Evolutionary conservation across 768 basidiomycete species (phyloP), one percentile per base, ranked within the genome.

Genomic region (Trametes punicea): DNA sequence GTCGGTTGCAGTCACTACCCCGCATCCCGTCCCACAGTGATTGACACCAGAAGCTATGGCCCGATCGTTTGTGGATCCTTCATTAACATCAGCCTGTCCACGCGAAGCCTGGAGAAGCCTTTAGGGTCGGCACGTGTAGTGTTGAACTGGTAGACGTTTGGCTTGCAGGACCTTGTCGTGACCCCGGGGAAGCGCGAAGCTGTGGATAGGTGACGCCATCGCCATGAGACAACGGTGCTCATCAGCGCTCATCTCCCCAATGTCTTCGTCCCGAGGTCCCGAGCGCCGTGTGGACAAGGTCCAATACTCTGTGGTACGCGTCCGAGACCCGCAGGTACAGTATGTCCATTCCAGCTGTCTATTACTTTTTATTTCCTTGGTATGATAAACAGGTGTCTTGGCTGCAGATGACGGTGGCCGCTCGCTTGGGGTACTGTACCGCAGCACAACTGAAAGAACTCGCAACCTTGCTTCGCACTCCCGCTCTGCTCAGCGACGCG

Each of bases 281-380:
- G 52, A 46, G 34, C 42, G 33, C 44, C 44, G 15, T 16, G 51
- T 54, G 51, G 41, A 34, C 41, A 34, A 52, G 51, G 52, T 54
- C 44, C 23, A 39, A 54, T 54, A 46, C 33, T 26, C 33, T 54
- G 52, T 36, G 52, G 51, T 45, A 25, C 21, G 3, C 21, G 16
- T 16, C 31, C 31, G 31, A 31, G 31, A 31, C 31, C 31, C 31
- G 31, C 31, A 13, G 7, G 31, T 13, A 31, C 6, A 13, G 7
- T 13, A 31, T 31, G 31, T 6, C n/a, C n/a, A n/a, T n/a, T n/a
- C n/a, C n/a, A n/a, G n/a, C n/a, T n/a, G n/a, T n/a, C n/a, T n/a
- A n/a, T n/a, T n/a, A n/a, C n/a, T n/a, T n/a, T n/a, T n/a, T n/a
- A n/a, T n/a, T n/a, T n/a, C n/a, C n/a, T n/a, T n/a, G n/a, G n/a